Evolutionary conservation across 2,329 filamentous ascomycete genomes (phyloP), one percentile per base, ranked within the genome.

Genomic region (Penicillium sp.): DNA sequence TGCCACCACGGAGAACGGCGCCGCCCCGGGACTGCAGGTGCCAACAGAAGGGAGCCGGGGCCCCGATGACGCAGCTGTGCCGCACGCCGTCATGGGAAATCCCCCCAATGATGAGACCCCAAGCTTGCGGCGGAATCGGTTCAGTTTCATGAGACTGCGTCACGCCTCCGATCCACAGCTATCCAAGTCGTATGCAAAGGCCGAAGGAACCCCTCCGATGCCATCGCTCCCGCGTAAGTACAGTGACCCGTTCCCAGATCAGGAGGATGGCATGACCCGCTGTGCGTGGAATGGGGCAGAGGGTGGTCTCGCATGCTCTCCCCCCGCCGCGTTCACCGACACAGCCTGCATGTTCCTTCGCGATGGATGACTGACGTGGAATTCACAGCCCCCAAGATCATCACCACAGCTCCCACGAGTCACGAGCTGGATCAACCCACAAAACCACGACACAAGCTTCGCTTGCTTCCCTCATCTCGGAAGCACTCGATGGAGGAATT

Each of bases 131-230:
- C 63, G 66, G 39, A 70, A 78, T 56, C 73, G 80, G 48, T 83
- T 84, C 66, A 83, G 77, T 61, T 68, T 95, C 68, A 75, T 95
- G 71, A 84, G 85, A 63, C 90, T 93, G 67, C 86, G 90, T 62
- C 90, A 95, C 78, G 90, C 89, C 52, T 96, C 90, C 7, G 91
- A 97, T 71, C 86, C 90, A 43, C 90, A 96, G 68, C 73, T 97
- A 52, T 89, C 88, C 9, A 75, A 83, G 65, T 85, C 85, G 45
- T 90, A 85, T 66, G 60, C 83, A 76, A 59, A 75, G 80, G 63
- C 82, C 80, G 62, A 82, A 75, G 82, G 81, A 56, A 57, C 62
- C 25, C 67, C 71, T 24, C 66, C 68, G 35, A 61, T 74, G 18
- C 70, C 70, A 47, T 55, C 63, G 33, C 54, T 72, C 27, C 70